Base-by-base conservation (phyloP, 345 rosid genomes). In the Eucalyptus polyanthemos region DNA sequence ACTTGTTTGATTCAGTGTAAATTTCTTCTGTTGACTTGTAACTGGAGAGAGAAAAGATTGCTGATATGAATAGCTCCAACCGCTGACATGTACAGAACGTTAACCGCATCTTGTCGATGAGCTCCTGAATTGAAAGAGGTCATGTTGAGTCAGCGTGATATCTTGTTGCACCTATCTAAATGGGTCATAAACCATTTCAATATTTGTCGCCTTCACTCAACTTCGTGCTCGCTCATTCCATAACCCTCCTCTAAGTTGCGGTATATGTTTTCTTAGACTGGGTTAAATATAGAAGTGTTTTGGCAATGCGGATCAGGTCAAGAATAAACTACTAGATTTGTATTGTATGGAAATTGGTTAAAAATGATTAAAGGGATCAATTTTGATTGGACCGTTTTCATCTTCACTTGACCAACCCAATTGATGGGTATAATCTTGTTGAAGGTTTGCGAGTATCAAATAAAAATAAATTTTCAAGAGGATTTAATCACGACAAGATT, bases 371-470 rank as follows among this genome's bases (percentile, higher is more conserved):
- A 60, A 5, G 0, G 0, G 2, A 60, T 60, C 4, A 0, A 60
- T 60, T 60, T 11, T 4, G 67, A 13, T 60, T 0, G 0, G 7
- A 60, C 0, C 67, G 27, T 1, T 60, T 60, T 25, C 3, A 56
- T 10, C 3, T 1, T 25, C 0, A 58, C 27, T 5, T 0, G 0
- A 58, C 0, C 13, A n/a, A 58, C 0, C n/a, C 1, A 5, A 9
- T 58, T 58, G 65, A 58, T 0, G 7, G 2, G 3, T 58, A 1
- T 58, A 22, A 22, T 56, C 0, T 10, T 5, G 2, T 24, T 16
- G 11, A 34, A 34, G 42, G 12, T 17, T 34, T 67, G 6, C 0
- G 2, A 11, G 1, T 5, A 31, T 37, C 19, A 67, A n/a, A 15
- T 31, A 31, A 0, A 51, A 51, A 51, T 51, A 9, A 15, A 31